A percentile compares a stretch with the other conserved stretches of the same genome.
Evolutionary conservation across 2,329 filamentous ascomycete genomes (phyloP).

Genomic region (Cladosporium halotolerans): DNA sequence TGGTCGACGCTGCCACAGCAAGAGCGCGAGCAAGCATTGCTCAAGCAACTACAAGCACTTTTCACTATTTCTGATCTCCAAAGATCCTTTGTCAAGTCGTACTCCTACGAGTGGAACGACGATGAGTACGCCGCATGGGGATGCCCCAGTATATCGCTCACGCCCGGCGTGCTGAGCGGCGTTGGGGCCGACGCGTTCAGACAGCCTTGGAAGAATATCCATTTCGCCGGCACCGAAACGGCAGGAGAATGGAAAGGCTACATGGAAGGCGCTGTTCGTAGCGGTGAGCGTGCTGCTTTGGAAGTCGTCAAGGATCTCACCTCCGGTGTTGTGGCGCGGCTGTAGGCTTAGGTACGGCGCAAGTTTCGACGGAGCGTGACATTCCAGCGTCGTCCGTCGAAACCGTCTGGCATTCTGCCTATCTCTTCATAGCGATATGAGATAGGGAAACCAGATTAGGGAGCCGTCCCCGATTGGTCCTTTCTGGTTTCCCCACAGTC

Average conservation of each 20-base stretch:
- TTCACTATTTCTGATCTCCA: conserved; percentile 20
- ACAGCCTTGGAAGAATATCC: conserved; percentile 33
- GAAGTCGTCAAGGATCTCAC: conserved; percentile 35
- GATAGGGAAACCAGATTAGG: no score
- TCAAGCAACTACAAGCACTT: conserved; percentile 32
- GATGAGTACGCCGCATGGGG: conserved; percentile 26
- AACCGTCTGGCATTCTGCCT: no score
- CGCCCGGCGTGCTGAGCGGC: conserved; percentile 20
- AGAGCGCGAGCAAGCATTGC: conserved; percentile 27
- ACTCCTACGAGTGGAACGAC: conserved; percentile 29
- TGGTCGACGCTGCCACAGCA: conserved; percentile 30
- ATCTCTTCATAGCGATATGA: no score
- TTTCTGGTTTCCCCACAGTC: no score
- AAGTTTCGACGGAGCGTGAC: no score
- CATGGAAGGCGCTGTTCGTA: conserved; percentile 52
- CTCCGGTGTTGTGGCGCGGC: conserved; percentile 6
- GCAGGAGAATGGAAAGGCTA: conserved; percentile 51
- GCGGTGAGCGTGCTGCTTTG: conserved; percentile 43
- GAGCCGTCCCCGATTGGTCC: no score
- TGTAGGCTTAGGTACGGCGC: conserved; percentile 1
- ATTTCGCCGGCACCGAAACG: conserved; percentile 53
- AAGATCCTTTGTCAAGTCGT: conserved; percentile 20
- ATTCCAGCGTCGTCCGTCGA: no score
- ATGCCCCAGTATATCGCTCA: conserved; percentile 25
- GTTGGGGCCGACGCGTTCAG: conserved; percentile 18